Evolutionary conservation across 768 basidiomycete genomes (phyloP).

Genomic region (Mycena alexandri): DNA sequence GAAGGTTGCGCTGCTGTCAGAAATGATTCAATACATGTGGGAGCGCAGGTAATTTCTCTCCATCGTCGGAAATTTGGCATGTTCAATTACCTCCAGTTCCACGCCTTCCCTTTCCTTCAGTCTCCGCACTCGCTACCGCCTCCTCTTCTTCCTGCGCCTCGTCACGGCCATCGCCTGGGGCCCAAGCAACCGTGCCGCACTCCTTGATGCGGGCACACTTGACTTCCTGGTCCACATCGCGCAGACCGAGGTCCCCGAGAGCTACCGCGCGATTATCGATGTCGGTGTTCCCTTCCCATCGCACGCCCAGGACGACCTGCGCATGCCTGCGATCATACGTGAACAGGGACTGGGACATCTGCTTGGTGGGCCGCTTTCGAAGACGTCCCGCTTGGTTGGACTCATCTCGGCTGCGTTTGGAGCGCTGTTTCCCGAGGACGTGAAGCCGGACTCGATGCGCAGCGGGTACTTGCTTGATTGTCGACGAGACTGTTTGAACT

Average conservation of each 20-base stretch:
- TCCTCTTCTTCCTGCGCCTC: slow-evolving; percentile 27
- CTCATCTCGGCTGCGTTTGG: slow-evolving; percentile 31
- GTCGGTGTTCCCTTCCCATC: neutral
- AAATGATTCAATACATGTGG: slow-evolving; percentile 21
- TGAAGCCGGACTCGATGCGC: too few relatives aligned
- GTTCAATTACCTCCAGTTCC: neutral
- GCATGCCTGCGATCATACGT: slow-evolving; percentile 17
- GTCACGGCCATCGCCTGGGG: slow-evolving; percentile 28
- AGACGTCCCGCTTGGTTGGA: slow-evolving; percentile 27
- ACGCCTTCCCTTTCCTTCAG: neutral
- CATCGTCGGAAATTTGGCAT: too few relatives aligned
- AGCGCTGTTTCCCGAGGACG: slow-evolving; percentile 22
- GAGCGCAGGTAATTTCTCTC: slow-evolving; percentile 9
- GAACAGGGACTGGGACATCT: slow-evolving; percentile 27
- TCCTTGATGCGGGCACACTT: slow-evolving; percentile 32
- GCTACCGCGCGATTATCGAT: slow-evolving; percentile 27
- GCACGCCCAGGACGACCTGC: neutral
- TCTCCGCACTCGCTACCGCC: slow-evolving; percentile 20
- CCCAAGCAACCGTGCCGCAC: slow-evolving; percentile 31
- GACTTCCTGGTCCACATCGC: slow-evolving; percentile 26
- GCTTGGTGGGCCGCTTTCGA: slow-evolving; percentile 29
- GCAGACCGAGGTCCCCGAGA: slow-evolving; percentile 31
- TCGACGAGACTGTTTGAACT: too few relatives aligned
- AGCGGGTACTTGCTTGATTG: too few relatives aligned
- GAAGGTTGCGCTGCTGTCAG: slow-evolving; percentile 25